Evolutionary conservation across 305 asterid species (phyloP).

Genomic region (Fraxinus greggii): DNA sequence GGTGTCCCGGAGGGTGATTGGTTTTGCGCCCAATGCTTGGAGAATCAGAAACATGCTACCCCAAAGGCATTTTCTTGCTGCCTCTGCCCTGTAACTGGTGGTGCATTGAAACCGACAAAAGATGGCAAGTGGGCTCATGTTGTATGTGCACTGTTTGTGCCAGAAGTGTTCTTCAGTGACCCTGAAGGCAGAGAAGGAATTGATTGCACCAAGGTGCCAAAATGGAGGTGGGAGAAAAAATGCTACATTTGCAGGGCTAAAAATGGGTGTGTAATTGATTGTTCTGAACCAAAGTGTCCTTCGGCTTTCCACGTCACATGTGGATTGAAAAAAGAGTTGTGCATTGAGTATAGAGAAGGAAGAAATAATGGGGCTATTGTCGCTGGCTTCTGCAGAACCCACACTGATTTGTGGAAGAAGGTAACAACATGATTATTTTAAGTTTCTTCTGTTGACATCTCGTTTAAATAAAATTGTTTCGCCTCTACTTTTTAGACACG

Average conservation of each 20-base stretch:
- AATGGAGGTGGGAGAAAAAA: constrained; percentile 55
- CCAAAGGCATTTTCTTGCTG: constrained; percentile 41
- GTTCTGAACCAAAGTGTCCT: constrained; percentile 73
- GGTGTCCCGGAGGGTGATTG: constrained; percentile 87
- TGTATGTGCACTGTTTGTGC: constrained; percentile 69
- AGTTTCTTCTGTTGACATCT: neutral
- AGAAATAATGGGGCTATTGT: constrained; percentile 60
- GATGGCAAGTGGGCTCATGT: constrained; percentile 81
- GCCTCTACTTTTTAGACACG: neutral
- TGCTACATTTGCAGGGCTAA: constrained; percentile 53
- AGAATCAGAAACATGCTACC: constrained; percentile 2
- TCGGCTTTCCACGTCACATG: constrained; percentile 79
- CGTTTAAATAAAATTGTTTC: neutral
- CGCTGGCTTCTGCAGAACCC: constrained; percentile 71
- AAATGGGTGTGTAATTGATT: constrained; percentile 71
- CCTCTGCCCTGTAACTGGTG: constrained; percentile 62
- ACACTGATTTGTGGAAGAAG: constrained; percentile 82
- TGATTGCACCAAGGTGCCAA: constrained; percentile 49
- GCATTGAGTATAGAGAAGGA: constrained; percentile 64
- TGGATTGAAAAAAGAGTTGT: constrained; percentile 64
- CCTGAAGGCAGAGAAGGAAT: constrained; percentile 64
- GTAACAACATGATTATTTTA: constrained; percentile 24
- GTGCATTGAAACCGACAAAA: constrained; percentile 73
- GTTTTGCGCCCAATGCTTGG: constrained; percentile 69
- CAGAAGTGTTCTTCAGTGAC: constrained; percentile 73